Evolutionary conservation across 257 asterid genomes (phyloP), one percentile per base, ranked within the genome.

Genomic region (Primulina eburnea): DNA sequence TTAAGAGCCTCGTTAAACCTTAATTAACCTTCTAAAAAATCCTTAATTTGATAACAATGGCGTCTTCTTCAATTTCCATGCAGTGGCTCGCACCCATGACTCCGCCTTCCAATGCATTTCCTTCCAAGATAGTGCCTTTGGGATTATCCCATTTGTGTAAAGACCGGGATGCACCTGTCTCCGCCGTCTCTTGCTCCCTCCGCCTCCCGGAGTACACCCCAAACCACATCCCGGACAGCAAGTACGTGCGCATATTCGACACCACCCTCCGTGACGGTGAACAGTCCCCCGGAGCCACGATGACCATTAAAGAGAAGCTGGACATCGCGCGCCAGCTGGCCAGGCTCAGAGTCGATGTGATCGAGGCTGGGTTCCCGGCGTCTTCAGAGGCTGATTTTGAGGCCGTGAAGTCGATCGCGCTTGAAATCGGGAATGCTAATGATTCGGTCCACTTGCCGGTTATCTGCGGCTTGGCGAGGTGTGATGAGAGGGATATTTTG

Each of bases 211-310:
- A 82, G 4, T 93, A 90, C 82, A 75, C 70, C 60, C 99, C 97
- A 11, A 75, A 81, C 73, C 91, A 70, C 75, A 90, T 90, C 28
- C 68, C 90, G 37, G 99, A 90, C 84, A 88, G 96, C 1, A 90
- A 86, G 7, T 93, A 93, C 56, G 94, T 93, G 17, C 94, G 99
- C 33, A 80, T 93, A 7, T 93, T 90, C 71, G 99, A 93, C 74
- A 93, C 99, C 61, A 93, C 99, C 6, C 92, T 90, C 80, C 95
- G 99, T 24, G 99, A 93, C 73, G 99, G 99, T 28, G 97, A 93
- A 69, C 99, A 93, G 79, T 93, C 99, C 5, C 99, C 97, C 18
- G 99, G 97, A 7, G 99, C 99, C 68, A 90, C 97, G 62, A 91
- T 93, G 95, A 93, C 97, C 57, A 85, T 89, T 7, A 84, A 90